These are phyloP conservation scores for Gigaspora rosea DNA, from an alignment of 192 early-diverging fungal species.

Conservation along the genomic window DNA sequence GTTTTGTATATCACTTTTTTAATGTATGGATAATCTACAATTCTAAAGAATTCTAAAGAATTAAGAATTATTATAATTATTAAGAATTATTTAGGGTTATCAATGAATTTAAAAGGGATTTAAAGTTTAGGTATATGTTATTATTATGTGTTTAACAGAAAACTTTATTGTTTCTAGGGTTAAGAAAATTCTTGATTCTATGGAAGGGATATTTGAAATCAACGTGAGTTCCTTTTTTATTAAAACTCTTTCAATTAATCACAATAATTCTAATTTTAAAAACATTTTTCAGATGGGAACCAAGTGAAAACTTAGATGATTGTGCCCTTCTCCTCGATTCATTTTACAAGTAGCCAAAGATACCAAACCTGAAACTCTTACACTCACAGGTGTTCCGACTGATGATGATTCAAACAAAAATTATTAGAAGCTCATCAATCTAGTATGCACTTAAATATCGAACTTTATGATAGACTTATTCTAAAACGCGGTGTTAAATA, in stretches of 20 bases:
- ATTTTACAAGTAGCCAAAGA: background rate
- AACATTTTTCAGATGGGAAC: background rate
- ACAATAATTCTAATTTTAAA: background rate
- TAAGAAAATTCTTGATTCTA: background rate
- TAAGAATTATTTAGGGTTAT: too few relatives aligned
- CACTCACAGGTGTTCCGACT: background rate
- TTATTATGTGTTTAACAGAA: background rate
- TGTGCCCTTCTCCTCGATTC: background rate
- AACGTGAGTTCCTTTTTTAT: background rate
- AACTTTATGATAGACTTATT: background rate
- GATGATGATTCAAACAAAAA: background rate
- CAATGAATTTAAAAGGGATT: background rate
- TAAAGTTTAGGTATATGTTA: too few relatives aligned
- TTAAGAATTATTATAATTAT: too few relatives aligned
- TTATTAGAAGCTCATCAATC: background rate
- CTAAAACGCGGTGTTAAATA: background rate
- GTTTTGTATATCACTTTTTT: too few relatives aligned
- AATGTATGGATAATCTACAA: too few relatives aligned
- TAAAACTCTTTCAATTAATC: background rate
- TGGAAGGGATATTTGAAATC: background rate
- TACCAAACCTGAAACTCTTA: background rate
- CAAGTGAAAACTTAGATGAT: background rate
- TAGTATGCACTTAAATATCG: background rate
- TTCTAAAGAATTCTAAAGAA: too few relatives aligned
- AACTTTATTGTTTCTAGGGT: background rate